Conservation (phyloP, 495 filamentous ascomycete species). For the Tetracladium setigerum region DNA sequence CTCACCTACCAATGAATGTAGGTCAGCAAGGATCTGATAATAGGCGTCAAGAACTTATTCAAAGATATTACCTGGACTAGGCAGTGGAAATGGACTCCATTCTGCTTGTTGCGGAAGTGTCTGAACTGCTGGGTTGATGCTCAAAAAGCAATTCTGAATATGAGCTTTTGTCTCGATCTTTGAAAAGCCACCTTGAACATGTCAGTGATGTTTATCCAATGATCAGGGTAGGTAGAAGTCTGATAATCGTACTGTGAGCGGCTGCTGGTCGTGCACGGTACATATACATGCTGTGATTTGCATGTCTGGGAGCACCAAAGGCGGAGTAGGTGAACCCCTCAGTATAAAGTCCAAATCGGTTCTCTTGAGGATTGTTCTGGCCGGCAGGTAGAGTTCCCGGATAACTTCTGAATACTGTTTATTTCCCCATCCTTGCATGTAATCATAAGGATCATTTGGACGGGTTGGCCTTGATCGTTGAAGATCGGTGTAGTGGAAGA, state of each 20-base stretch:
- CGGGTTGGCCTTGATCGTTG: constrained; percentile 36
- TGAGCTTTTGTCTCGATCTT: constrained; percentile 37
- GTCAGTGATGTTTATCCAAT: constrained; percentile 4
- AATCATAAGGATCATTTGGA: constrained; percentile 44
- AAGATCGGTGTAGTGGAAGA: constrained; percentile 51
- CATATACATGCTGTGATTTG: constrained; percentile 68
- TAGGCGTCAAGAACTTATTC: too few species aligned
- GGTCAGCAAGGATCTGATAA: too few species aligned
- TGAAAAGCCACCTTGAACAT: constrained; percentile 21
- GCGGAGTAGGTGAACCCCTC: constrained; percentile 81
- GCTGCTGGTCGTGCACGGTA: constrained; percentile 66
- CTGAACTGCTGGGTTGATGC: constrained; percentile 40
- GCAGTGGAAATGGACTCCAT: constrained; percentile 64
- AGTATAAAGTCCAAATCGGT: constrained; percentile 58
- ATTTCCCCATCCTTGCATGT: constrained; percentile 29
- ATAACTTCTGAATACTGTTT: constrained; percentile 16
- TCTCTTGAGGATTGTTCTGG: constrained; percentile 66
- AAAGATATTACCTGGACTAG: too few species aligned
- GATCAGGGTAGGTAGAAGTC: constrained; percentile 1
- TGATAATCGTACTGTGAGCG: constrained; percentile 40
- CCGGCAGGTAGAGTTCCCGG: constrained; percentile 28
- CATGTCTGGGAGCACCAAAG: constrained; percentile 63
- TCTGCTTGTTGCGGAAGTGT: constrained; percentile 62
- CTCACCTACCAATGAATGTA: not conserved
- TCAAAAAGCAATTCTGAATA: constrained; percentile 20